Base-by-base conservation (phyloP, 768 basidiomycete species). In the Naganishia vaughanmartiniae region DNA sequence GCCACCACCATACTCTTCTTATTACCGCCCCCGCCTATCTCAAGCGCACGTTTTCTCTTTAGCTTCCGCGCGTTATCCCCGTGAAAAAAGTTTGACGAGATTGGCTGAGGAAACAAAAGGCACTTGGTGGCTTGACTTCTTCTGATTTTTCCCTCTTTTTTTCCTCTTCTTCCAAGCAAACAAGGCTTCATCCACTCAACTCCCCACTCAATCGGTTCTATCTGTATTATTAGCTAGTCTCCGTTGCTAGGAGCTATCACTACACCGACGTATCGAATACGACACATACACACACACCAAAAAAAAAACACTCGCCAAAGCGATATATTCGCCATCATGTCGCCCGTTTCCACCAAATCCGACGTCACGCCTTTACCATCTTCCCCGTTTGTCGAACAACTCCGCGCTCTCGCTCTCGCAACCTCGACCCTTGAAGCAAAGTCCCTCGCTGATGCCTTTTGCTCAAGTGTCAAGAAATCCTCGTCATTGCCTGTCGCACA, bases 391-490 rank as follows among this genome's bases (percentile, higher is more conserved):
- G 53, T 70, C 45, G 75, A 72, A 36, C 73, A 76, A 36, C 75
- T 75, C 75, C 67, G 70, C 26, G 33, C 74, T 7, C 75, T 81
- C 71, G 80, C 80, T 51, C 66, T 57, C 28, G 77, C 80, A 34
- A 60, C 73, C n/a, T 77, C 80, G 34, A 76, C 77, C 42, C 74
- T 78, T 70, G 79, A 79, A 56, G 80, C 80, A 46, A 81, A 81
- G 63, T 71, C 78, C 26, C 74, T 76, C 54, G 80, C 80, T 33
- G 80, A 81, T 63, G 45, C 70, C 33, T 77, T 81, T 70, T 76
- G 76, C 56, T 73, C 77, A 24, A 21, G 56, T 34, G 73, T 81
- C 65, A 81, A 81, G 67, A 79, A 79, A 58, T 36, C 76, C 4
- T 74, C 78, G 14, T 65, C 71, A 70, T 17, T 65, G 72, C 46